A percentile compares a stretch with the other conserved stretches of the same genome.
These are phyloP conservation scores for Medicago ruthenica DNA, from an alignment of 306 rosid genomes.

Conservation along the genomic window DNA sequence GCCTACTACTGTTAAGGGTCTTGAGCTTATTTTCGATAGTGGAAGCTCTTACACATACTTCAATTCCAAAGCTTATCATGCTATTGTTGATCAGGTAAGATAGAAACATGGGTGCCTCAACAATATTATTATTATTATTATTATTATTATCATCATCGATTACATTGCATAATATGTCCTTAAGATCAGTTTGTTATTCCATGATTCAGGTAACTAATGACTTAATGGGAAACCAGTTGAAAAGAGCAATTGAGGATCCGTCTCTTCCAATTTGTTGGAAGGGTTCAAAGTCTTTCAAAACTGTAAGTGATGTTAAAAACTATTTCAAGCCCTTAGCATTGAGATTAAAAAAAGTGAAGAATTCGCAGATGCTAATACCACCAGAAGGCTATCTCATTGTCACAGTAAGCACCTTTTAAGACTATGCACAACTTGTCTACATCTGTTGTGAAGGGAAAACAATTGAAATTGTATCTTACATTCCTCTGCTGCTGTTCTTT, in stretches of 20 bases:
- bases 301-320: constrained; percentile 59
- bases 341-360: constrained; percentile 54
- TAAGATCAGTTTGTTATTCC: constrained; percentile 12
- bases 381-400: constrained; percentile 79
- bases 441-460: neutral
- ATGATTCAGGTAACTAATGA: constrained; percentile 60
- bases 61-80: constrained; percentile 63
- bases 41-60: constrained; percentile 93
- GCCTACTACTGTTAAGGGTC: constrained; percentile 60
- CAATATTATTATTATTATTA: neutral
- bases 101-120: neutral
- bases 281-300: constrained; percentile 75
- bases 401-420: constrained; percentile 49
- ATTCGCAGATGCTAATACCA: constrained; percentile 61
- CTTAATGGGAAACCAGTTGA: constrained; percentile 68
- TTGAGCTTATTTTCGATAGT: constrained; percentile 72
- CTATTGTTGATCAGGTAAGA: constrained; percentile 67
- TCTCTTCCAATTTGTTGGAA: constrained; percentile 92
- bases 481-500: constrained; percentile 25
- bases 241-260: constrained; percentile 60
- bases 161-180: constrained; percentile 4
- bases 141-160: constrained; percentile 1
- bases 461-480: constrained; percentile 26
- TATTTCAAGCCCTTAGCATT: constrained; percentile 71
- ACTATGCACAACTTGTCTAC: constrained; percentile 2